Conservation (phyloP, 1,139 yeast species). For the Sugiyamaella neomexicana region DNA sequence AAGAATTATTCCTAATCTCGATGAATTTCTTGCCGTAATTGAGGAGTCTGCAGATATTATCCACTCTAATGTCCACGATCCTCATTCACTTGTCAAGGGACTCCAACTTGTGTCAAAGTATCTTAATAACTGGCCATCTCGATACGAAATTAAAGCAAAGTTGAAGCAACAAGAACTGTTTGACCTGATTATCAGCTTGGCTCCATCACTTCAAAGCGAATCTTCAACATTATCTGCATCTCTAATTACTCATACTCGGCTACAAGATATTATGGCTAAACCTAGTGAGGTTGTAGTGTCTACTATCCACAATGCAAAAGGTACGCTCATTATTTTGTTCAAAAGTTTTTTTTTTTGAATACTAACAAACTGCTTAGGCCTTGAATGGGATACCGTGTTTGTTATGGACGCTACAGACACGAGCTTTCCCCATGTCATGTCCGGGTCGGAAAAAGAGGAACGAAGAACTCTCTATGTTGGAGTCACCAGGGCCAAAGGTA, state of each 20-base stretch:
- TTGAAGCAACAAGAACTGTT: constrained; percentile 16
- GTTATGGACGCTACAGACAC: constrained; percentile 70
- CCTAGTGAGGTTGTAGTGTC: constrained; percentile 45
- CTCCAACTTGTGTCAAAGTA: constrained; percentile 5
- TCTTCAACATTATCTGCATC: constrained; percentile 16
- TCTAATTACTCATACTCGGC: constrained; percentile 16
- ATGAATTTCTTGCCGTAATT: constrained; percentile 13
- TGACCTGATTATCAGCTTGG: constrained; percentile 10
- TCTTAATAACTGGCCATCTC: constrained; percentile 11
- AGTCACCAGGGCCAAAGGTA: constrained; percentile 64
- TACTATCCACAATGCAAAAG: constrained; percentile 88
- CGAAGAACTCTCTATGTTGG: constrained; percentile 82
- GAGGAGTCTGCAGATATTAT: constrained; percentile 16
- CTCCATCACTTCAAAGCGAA: constrained; percentile 1
- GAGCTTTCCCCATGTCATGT: constrained; percentile 47
- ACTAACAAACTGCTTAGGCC: constrained; percentile 38
- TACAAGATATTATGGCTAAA: constrained; percentile 17
- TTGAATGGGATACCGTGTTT: constrained; percentile 87
- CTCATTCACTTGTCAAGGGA: constrained; percentile 7
- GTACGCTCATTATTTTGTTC: constrained; percentile 1
- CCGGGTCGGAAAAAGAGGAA: constrained; percentile 56
- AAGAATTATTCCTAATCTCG: not conserved
- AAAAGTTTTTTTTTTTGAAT: too few relatives aligned
- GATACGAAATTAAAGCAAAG: constrained; percentile 8
- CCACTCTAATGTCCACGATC: constrained; percentile 15